Evolutionary conservation across 768 basidiomycete species (phyloP).

Genomic region (Boletus sensibilis): DNA sequence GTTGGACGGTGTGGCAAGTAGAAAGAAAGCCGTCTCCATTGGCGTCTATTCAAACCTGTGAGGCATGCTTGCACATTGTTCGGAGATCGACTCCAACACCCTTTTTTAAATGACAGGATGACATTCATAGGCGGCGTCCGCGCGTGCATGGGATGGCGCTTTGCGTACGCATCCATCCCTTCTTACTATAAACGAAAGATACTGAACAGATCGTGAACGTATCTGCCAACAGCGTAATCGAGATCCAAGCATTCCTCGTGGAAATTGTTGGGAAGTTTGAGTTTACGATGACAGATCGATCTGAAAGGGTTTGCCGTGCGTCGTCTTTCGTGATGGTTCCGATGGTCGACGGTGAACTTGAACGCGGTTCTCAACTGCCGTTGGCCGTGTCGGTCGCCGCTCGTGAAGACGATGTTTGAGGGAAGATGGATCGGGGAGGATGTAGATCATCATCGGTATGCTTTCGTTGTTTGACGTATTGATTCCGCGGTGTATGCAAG

Average conservation of each 20-base stretch:
- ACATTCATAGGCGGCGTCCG: constrained; percentile 28
- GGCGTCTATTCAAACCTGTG: constrained; percentile 33
- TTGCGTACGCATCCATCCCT: constrained; percentile 24
- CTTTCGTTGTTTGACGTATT: neutral
- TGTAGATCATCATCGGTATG: neutral
- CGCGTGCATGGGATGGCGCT: constrained; percentile 33
- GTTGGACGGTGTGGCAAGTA: constrained; percentile 18
- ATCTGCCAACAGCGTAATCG: constrained; percentile 35
- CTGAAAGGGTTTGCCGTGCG: constrained; percentile 29
- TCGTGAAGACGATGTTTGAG: neutral
- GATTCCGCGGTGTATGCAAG: neutral
- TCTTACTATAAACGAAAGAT: neutral
- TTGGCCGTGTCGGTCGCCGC: constrained; percentile 26
- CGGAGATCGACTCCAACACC: neutral
- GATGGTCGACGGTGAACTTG: constrained; percentile 26
- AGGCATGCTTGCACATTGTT: neutral
- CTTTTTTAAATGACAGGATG: constrained; percentile 21
- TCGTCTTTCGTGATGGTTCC: constrained; percentile 35
- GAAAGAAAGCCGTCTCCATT: constrained; percentile 20
- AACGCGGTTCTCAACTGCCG: constrained; percentile 34
- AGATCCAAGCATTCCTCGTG: constrained; percentile 59
- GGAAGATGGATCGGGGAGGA: neutral
- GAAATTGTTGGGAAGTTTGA: constrained; percentile 56
- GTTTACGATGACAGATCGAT: constrained; percentile 37
- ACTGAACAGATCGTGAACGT: neutral